Evolutionary conservation across 2,329 filamentous ascomycete species (phyloP), one percentile per base, ranked within the genome.

Genomic region (Falciphora oryzae): DNA sequence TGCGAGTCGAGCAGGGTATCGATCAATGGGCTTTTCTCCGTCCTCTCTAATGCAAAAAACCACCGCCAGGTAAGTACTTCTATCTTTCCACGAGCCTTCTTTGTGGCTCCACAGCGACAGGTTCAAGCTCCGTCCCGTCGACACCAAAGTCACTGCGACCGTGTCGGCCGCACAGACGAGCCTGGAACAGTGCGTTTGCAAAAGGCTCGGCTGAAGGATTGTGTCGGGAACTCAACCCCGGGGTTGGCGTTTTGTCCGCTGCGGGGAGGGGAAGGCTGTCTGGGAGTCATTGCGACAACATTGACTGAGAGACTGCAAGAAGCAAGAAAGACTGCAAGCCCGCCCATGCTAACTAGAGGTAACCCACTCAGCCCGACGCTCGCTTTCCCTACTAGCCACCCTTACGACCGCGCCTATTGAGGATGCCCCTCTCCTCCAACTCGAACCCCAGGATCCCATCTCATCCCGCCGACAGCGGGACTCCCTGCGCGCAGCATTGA

Each of bases 401-500:
- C 38, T 44, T 44, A 60, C 59, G n/a, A 38, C 44, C 1, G 44
- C 44, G 44, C 22, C 44, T 53, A 10, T 50, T 25, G 44, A 44
- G 59, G 29, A 61, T 61, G 38, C 38, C 59, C 44, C 44, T 53
- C 59, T 28, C n/a, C 29, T 29, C 27, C 25, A 38, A 27, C 35
- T n/a, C 35, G 29, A 53, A 44, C 32, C n/a, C 28, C 38, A 44
- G 38, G 32, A 28, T 62, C 60, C 35, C 60, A 62, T 62, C 38
- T 35, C 62, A 63, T 56, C 31, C 31, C 25, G 31, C n/a, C 44
- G n/a, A 32, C 29, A 56, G 29, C 28, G 56, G 10, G 31, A 57
- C 57, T 28, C 56, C 6, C 38, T 59, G 32, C 56, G 50, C 28
- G 14, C 62, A 58, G 62, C 62, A 63, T 63, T 63, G 57, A 63